Base-by-base conservation (phyloP, 2,329 filamentous ascomycete species). In the Hymenoscyphus fructigenus region DNA sequence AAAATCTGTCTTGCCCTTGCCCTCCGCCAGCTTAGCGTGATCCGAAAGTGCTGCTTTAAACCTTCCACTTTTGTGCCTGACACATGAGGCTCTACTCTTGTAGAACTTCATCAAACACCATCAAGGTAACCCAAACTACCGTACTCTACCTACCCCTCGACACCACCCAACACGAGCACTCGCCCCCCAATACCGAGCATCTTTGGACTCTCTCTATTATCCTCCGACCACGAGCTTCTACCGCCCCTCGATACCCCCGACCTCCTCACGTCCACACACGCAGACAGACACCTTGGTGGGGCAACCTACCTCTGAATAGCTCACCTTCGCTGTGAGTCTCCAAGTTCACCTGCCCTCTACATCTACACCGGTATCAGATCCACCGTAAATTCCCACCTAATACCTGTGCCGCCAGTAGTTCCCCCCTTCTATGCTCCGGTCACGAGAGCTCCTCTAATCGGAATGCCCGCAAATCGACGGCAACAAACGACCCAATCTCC, bases 401-500 rank as follows among this genome's bases (percentile, higher is more conserved):
- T 72, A 70, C 57, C 63, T 68, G 65, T 55, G 60, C 59, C 63
- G 65, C 68, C 66, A 69, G 62, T 70, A 70, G 69, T 70, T 69
- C 66, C 28, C 14, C 65, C 62, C 65, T 67, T 67, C 61, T 63
- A 70, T 68, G 67, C 59, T 60, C 63, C 60, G 32, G 20, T 34
- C 53, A 44, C 28, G 57, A 66, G 57, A 64, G 44, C 44, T 10
- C 44, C 61, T 64, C 59, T 67, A 62, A 71, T 72, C 76, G 76
- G 72, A 72, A 81, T 81, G 84, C 83, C 83, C 78, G 78, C 82
- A 76, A 83, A 82, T 76, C 80, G 81, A 75, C 81, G 81, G 74
- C 82, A 80, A 75, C 76, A 81, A 76, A 80, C 81, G 71, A 72
- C 77, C 63, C 80, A 80, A 73, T 75, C 79, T 68, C 81, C 85